Conservation (phyloP, 306 rosid genomes). For the Casuarina equisetifolia region DNA sequence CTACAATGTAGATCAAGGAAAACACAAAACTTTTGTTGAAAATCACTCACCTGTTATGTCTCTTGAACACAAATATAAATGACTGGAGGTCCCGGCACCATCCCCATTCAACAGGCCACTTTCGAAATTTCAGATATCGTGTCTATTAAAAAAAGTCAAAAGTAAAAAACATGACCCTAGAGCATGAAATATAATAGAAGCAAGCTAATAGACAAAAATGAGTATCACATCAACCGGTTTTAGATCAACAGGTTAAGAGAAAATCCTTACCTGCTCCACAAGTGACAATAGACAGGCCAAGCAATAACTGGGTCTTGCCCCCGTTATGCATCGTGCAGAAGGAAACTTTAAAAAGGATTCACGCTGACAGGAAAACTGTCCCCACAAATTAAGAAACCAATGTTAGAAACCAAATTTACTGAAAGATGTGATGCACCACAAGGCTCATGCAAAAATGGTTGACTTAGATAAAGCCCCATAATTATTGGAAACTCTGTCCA, state of each 20-base stretch:
- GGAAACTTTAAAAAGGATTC: slow-evolving; percentile 55
- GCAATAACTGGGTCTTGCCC: slow-evolving; percentile 71
- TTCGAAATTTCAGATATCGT: slow-evolving; percentile 64
- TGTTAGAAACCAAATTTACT: slow-evolving; percentile 20
- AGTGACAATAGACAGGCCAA: slow-evolving; percentile 79
- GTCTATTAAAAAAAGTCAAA: slow-evolving; percentile 44
- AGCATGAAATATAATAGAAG: neutral
- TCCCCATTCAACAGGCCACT: slow-evolving; percentile 96
- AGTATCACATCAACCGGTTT: neutral
- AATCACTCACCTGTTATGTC: slow-evolving; percentile 78
- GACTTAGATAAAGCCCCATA: neutral
- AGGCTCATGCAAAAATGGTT: neutral
- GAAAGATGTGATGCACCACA: slow-evolving; percentile 16
- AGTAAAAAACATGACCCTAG: neutral
- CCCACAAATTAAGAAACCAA: slow-evolving; percentile 29
- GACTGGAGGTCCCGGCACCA: slow-evolving; percentile 97
- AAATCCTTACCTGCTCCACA: slow-evolving; percentile 78
- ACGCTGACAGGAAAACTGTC: slow-evolving; percentile 63
- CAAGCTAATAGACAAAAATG: neutral
- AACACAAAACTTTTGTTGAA: neutral
- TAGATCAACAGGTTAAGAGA: slow-evolving; percentile 14
- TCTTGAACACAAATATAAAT: slow-evolving; percentile 78
- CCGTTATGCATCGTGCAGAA: slow-evolving; percentile 45
- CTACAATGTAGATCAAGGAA: neutral
- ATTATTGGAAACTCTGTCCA: neutral